These are phyloP conservation scores for Rhizopogon hawkerae DNA, from an alignment of 1,284 basidiomycete species.

Conservation along the genomic window DNA sequence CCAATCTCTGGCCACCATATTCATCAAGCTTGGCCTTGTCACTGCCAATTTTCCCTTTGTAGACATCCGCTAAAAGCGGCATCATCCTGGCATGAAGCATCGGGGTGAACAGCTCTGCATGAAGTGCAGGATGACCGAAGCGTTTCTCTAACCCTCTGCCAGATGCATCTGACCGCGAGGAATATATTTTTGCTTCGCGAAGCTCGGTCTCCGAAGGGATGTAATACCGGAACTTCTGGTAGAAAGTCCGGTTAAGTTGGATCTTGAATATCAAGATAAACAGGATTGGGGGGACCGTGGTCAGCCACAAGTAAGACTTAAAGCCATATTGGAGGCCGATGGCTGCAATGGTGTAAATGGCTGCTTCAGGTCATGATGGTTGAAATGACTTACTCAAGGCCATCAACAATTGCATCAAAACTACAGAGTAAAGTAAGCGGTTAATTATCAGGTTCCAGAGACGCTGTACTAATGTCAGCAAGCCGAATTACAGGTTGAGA, in stretches of 20 bases:
- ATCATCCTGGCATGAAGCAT: constrained; percentile 85
- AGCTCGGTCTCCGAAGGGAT: constrained; percentile 67
- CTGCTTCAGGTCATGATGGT: not conserved
- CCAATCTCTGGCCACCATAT: constrained; percentile 66
- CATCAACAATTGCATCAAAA: constrained; percentile 84
- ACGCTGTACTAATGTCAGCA: constrained; percentile 40
- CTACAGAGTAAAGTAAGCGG: constrained; percentile 63
- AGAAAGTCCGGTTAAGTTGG: constrained; percentile 64
- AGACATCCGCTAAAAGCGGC: constrained; percentile 65
- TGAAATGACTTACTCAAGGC: constrained; percentile 61
- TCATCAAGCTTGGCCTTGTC: constrained; percentile 60
- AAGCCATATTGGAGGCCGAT: constrained; percentile 79
- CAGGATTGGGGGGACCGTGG: constrained; percentile 69
- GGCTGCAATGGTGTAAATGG: constrained; percentile 36
- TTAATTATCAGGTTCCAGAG: constrained; percentile 92
- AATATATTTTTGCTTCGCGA: constrained; percentile 60
- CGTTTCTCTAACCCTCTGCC: constrained; percentile 70
- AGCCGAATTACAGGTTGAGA: not conserved
- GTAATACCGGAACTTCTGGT: constrained; percentile 71
- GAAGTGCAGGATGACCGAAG: constrained; percentile 80
- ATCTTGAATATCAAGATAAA: constrained; percentile 76
- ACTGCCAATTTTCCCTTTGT: constrained; percentile 59
- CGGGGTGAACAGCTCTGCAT: constrained; percentile 75
- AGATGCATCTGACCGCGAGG: constrained; percentile 57
- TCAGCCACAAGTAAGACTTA: constrained; percentile 63